Conservation (phyloP, 108 stramenopile species). For the Bacterosira constricta region DNA sequence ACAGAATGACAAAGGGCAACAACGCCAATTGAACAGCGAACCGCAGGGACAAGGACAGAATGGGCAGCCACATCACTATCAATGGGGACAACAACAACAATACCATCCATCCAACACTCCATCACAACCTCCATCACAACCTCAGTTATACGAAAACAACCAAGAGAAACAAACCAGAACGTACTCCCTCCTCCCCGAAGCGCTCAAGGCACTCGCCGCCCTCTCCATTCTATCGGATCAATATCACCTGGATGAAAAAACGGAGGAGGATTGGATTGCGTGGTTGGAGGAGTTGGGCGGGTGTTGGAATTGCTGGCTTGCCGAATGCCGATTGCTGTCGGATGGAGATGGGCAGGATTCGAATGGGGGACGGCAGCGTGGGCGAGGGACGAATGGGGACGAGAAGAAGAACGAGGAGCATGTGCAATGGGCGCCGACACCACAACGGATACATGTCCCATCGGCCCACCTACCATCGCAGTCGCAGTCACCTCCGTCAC, state of each 20-base stretch:
- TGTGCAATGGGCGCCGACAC: no score
- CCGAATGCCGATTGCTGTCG: no score
- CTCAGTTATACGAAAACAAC: neutral
- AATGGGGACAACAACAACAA: no score
- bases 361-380: slow-evolving; percentile 20
- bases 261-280: slow-evolving; percentile 6
- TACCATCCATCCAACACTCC: no score
- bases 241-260: slow-evolving; percentile 24
- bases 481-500: neutral
- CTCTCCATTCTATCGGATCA: slow-evolving; percentile 35
- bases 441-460: no score
- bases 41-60: no score
- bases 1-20: neutral
- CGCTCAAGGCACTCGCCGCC: slow-evolving; percentile 26
- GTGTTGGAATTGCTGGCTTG: slow-evolving; percentile 12
- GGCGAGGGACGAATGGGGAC: slow-evolving; percentile 28
- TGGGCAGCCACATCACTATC: no score
- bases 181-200: neutral
- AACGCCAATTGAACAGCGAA: no score
- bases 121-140: no score
- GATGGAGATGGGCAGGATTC: no score
- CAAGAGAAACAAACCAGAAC: neutral
- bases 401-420: slow-evolving; percentile 29
- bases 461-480: no score
- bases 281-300: slow-evolving; percentile 15